These are phyloP conservation scores for Ogataea neopini DNA, from an alignment of 805 yeast genomes.

Conservation along the genomic window DNA sequence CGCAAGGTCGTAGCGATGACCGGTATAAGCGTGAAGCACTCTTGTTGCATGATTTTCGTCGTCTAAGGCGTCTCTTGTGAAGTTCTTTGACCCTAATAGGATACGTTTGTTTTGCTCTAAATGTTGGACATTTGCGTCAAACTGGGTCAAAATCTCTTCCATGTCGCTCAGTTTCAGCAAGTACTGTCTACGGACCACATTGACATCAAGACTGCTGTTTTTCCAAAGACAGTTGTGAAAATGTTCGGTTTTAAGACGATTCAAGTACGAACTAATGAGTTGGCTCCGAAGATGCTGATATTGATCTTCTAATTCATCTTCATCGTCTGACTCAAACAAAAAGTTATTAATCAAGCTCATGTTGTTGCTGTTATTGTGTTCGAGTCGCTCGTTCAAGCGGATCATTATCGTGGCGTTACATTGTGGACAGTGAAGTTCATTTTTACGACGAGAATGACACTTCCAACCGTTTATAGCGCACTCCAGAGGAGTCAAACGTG, in stretches of 20 bases:
- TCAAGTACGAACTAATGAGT: slow-evolving; percentile 29
- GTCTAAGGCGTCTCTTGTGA: slow-evolving; percentile 27
- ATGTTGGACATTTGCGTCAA: slow-evolving; percentile 17
- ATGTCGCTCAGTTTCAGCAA: slow-evolving; percentile 30
- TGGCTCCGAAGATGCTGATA: slow-evolving; percentile 19
- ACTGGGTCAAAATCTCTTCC: slow-evolving; percentile 23
- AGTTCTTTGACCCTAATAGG: slow-evolving; percentile 18
- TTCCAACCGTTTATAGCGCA: slow-evolving; percentile 58
- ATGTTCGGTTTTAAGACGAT: slow-evolving; percentile 30
- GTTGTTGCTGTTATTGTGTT: slow-evolving; percentile 12
- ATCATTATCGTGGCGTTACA: slow-evolving; percentile 36
- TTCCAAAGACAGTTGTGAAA: slow-evolving; percentile 32
- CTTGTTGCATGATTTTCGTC: slow-evolving; percentile 10
- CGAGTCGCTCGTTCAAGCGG: slow-evolving; percentile 24
- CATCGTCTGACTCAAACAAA: slow-evolving; percentile 25
- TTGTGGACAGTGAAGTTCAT: slow-evolving; percentile 36
- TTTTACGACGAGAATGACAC: slow-evolving; percentile 38
- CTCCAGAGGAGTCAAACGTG: slow-evolving; percentile 43
- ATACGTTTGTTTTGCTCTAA: slow-evolving; percentile 17
- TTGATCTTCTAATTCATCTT: slow-evolving; percentile 25
- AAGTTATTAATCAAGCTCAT: slow-evolving; percentile 14
- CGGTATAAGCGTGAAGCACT: slow-evolving; percentile 17
- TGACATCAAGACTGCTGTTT: slow-evolving; percentile 15
- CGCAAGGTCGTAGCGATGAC: slow-evolving; percentile 11
- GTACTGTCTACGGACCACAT: slow-evolving; percentile 26